Evolutionary conservation across 2,329 filamentous ascomycete species (phyloP), one percentile per base, ranked within the genome.

Genomic region (Nothomitra cinnamomea): DNA sequence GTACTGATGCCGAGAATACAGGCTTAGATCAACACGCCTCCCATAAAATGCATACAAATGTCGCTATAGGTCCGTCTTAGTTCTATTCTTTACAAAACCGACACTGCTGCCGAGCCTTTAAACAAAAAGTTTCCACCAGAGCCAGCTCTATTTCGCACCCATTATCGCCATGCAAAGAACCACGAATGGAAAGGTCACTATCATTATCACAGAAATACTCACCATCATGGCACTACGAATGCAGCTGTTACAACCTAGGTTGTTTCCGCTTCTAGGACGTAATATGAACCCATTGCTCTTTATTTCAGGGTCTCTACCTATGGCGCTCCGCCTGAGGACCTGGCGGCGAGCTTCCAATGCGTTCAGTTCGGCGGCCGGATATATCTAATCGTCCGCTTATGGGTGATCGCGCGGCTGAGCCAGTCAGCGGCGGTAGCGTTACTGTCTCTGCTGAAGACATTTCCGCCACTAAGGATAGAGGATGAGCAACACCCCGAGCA

Each of bases 401-500:
- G 19, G 28, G 21, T 28, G 43, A 48, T 21, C 28, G 28, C 28
- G 28, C 28, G 28, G 28, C 28, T 32, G 28, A 32, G 28, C 28
- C 28, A 5, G 43, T 48, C 5, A 48, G 43, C n/a, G 43, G 43
- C 12, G 43, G 43, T 15, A 48, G 43, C 13, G 22, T 48, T 15
- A 48, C 43, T 48, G 43, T n/a, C 43, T 48, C 13, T 48, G 43
- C 13, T 48, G 43, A 3, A 48, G 43, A 25, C 35, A 35, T 24
- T 32, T 53, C 70, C 59, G 71, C 67, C 22, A 72, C 64, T 2
- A 69, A 71, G 3, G 70, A 70, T 45, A 72, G 64, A 45, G 51
- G 65, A 69, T 69, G 56, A 57, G 63, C 57, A 65, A 61, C 24
- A 43, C 55, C 63, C 65, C 62, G 56, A 52, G 60, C 60, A 40